Base-by-base conservation (phyloP, 2,329 filamentous ascomycete genomes). In the Claviceps sp. region DNA sequence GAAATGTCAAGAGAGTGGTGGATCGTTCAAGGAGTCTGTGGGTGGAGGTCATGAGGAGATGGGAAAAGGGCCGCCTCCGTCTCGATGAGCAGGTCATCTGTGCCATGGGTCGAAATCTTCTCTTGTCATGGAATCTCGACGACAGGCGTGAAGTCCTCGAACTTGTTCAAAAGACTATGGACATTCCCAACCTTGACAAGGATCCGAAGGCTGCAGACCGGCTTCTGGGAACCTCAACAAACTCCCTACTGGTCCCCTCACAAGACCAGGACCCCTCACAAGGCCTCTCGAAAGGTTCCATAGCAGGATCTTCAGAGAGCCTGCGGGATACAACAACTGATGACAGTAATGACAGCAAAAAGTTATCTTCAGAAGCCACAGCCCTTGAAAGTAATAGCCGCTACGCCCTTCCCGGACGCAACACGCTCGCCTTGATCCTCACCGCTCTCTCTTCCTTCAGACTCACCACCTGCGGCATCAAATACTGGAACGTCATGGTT, bases 101-200 rank as follows among this genome's bases (percentile, higher is more conserved):
- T 61, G 76, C 85, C 34, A 95, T 97, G 86, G 88, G 84, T 5
- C 76, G 83, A 38, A 59, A 95, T 3, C 72, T 97, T n/a, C 69
- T 89, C 22, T 70, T 84, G 48, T 81, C 85, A 16, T 70, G 75
- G 11, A 71, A 77, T 18, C 58, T 55, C 13, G 67, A 73, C 48
- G 83, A 93, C 58, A 82, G 77, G 65, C 79, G 85, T 55, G 80
- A 88, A 59, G 72, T 95, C 2, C 75, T 95, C 22, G 78, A 79
- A 41, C 72, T 96, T 20, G 68, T 94, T n/a, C 77, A 88, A 58
- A 84, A 95, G 67, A 86, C 88, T 1, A 90, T 91, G 81, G 77
- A 80, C 47, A 77, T 95, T 43, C 79, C 84, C 37, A 78, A 80
- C 50, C 62, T 71, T 57, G 72, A 65, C 58, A 73, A 58, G 61